phyloP scores from a whole-genome alignment of 2,329 filamentous ascomycete species.

The Biscogniauxia marginata region DNA sequence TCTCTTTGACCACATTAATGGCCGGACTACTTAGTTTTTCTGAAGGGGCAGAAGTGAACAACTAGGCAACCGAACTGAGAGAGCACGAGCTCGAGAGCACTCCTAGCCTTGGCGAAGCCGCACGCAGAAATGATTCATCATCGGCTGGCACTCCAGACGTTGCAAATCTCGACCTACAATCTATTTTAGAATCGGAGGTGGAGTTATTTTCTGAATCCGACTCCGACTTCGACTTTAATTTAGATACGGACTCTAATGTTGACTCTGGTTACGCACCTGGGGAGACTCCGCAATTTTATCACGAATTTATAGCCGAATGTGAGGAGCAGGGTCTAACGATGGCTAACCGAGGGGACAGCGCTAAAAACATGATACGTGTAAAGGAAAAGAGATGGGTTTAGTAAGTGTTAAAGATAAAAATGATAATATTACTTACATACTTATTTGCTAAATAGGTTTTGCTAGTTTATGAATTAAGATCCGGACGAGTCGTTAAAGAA shows the following conservation, averaged over 20 bases:
- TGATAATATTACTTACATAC: slow-evolving; percentile 7
- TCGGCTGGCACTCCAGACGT: no score
- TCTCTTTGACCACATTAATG: no score
- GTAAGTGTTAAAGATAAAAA: slow-evolving; percentile 10
- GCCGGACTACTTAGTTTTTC: no score
- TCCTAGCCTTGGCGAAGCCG: no score
- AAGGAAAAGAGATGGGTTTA: slow-evolving; percentile 15
- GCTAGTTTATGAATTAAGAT: slow-evolving; percentile 8
- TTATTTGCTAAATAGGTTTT: slow-evolving; percentile 14
- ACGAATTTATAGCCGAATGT: slow-evolving; percentile 15
- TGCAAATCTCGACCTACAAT: not conserved
- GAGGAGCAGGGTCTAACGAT: slow-evolving; percentile 15
- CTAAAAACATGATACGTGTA: slow-evolving; percentile 18
- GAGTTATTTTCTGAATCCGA: not conserved
- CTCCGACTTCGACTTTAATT: not conserved
- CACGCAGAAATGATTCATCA: no score
- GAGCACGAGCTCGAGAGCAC: no score
- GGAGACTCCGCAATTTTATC: slow-evolving; percentile 15
- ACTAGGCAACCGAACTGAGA: no score
- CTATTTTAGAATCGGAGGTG: not conserved
- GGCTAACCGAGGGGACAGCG: slow-evolving; percentile 17
- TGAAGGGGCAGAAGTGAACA: no score
- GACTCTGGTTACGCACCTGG: slow-evolving; percentile 16
- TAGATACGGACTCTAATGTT: slow-evolving; percentile 3
- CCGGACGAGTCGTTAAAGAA: slow-evolving; percentile 8